Evolutionary conservation across 257 asterid species (phyloP).

Genomic region (Knoxia roxburghii): DNA sequence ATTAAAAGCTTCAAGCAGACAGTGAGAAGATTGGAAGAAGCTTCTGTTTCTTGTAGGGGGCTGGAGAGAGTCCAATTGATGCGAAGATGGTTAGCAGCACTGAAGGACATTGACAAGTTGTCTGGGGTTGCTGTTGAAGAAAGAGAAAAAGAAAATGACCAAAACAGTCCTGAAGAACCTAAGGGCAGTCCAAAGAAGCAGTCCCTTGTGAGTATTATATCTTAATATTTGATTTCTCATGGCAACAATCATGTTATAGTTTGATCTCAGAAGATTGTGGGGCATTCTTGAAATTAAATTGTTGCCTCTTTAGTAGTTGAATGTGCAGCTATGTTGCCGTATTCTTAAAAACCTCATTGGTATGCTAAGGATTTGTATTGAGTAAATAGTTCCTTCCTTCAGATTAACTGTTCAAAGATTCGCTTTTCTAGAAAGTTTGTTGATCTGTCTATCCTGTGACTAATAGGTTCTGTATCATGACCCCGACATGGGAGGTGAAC

Average conservation of each 20-base stretch:
- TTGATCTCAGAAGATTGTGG: background rate
- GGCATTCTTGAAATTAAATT: background rate
- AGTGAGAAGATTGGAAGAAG: slow-evolving; percentile 89
- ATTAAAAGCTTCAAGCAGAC: slow-evolving; percentile 86
- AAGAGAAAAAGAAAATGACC: slow-evolving; percentile 45
- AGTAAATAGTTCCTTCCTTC: background rate
- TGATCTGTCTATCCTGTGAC: slow-evolving; percentile 19
- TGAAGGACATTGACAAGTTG: slow-evolving; percentile 51
- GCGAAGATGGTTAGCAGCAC: slow-evolving; percentile 80
- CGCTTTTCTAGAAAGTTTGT: background rate
- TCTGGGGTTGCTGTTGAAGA: slow-evolving; percentile 41
- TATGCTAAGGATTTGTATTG: background rate
- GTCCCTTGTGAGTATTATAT: slow-evolving; percentile 49
- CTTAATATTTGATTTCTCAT: slow-evolving; percentile 1
- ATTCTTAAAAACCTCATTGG: background rate
- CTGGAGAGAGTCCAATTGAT: slow-evolving; percentile 73
- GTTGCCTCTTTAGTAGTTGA: background rate
- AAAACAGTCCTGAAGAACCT: slow-evolving; percentile 53
- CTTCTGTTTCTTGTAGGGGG: slow-evolving; percentile 91
- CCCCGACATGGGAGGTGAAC: slow-evolving; percentile 71
- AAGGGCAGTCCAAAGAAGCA: slow-evolving; percentile 67
- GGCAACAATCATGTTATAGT: background rate
- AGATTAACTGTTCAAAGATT: background rate
- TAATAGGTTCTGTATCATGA: slow-evolving; percentile 80
- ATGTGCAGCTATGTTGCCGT: background rate